Base-by-base conservation (phyloP, 805 yeast genomes). In the Candida xiaguanensis region DNA sequence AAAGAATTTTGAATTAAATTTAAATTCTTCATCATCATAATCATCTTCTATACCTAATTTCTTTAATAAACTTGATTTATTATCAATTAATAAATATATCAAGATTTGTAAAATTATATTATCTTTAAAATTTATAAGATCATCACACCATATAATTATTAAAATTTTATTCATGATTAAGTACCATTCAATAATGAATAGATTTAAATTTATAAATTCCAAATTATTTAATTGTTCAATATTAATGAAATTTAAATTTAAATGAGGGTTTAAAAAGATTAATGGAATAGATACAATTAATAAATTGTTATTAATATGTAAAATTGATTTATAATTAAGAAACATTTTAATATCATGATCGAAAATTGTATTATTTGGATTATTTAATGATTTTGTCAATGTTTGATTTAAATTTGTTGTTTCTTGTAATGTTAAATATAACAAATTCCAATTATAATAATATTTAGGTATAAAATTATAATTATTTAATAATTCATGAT, bases 261-360 rank as follows among this genome's bases (percentile, higher is more conserved):
- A 31, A 20, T 50, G 47, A 20, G 54, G 46, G 20, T 51, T 51
- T n/a, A 61, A 49, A 39, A 67, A 69, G 32, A 77, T 50, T 24
- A 77, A 47, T 0, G 83, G 82, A 42, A 74, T 63, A 8, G 74
- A 56, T 11, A 76, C 61, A 18, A 77, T 63, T 1, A 80, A 80
- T 38, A 78, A 54, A 44, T 75, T 76, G 49, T 75, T 74, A 50
- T 75, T 75, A 32, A 77, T 49, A 19, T 46, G 50, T 18, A 37
- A 44, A 40, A 43, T 47, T 11, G 34, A 27, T 24, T 41, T 38
- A 16, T 30, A 43, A 18, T 43, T 38, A 6, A 45, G 38, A 22
- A 33, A 38, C 15, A 45, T 47, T n/a, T 47, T 27, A 37, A 53
- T 31, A 25, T 44, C 37, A 34, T 47, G 50, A 31, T 38, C 54